Percentiles rank a stretch among this genome's conserved stretches.
phyloP scores from a whole-genome alignment of 2,329 filamentous ascomycete genomes.

The Conoideocrella luteorostrata region DNA sequence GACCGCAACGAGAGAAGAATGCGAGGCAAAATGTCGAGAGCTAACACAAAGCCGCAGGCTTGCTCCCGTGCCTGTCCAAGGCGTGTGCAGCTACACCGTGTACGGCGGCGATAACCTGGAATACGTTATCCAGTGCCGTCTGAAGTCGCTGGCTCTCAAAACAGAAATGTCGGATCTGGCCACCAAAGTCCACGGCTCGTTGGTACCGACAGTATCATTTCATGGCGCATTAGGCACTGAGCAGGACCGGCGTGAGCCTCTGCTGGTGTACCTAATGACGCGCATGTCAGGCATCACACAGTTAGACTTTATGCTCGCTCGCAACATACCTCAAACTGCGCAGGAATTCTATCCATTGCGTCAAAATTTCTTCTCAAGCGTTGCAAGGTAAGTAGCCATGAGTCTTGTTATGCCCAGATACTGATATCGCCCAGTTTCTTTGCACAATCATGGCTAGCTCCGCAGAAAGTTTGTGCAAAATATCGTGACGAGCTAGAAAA shows the following conservation, averaged over 20 bases:
- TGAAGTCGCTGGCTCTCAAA: slow-evolving; percentile 6
- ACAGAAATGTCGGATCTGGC: neutral
- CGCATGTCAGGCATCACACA: neutral
- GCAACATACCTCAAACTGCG: neutral
- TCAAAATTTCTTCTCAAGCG: neutral
- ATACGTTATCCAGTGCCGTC: slow-evolving; percentile 10
- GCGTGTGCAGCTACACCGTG: slow-evolving; percentile 7
- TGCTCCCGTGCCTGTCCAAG: slow-evolving; percentile 2
- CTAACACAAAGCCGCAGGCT: no score
- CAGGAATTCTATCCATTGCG: neutral
- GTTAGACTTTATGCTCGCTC: neutral
- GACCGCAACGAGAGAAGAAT: no score
- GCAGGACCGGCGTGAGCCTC: neutral
- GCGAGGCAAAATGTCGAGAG: no score
- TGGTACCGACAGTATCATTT: slow-evolving; percentile 18
- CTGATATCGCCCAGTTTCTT: slow-evolving; percentile 27
- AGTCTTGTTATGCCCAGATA: slow-evolving; percentile 4
- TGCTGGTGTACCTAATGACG: neutral
- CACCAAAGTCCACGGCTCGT: slow-evolving; percentile 11
- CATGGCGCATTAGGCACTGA: neutral
- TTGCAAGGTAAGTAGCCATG: neutral
- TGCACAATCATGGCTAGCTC: slow-evolving; percentile 29
- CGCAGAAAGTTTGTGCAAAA: slow-evolving; percentile 20
- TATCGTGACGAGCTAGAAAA: slow-evolving; percentile 19
- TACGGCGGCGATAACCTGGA: slow-evolving; percentile 3